phyloP scores from a whole-genome alignment of 2,329 filamentous ascomycete genomes.

The Colletotrichum zoysiae region DNA sequence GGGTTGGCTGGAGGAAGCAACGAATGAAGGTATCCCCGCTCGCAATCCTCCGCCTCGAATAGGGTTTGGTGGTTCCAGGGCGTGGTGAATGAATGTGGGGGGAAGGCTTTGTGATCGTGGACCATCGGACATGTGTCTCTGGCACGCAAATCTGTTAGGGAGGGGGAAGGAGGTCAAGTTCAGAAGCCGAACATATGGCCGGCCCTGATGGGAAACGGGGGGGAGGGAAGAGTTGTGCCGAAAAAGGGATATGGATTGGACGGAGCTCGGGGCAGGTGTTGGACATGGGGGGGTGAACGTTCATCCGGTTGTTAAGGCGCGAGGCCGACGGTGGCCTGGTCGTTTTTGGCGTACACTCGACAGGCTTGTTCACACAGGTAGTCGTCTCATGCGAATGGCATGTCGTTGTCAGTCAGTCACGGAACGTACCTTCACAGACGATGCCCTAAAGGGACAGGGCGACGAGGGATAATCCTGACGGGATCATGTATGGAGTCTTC shows the following conservation, averaged over 20 bases:
- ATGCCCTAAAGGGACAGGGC: constrained; percentile 23
- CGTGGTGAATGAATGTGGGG: constrained; percentile 55
- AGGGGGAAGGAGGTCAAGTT: constrained; percentile 40
- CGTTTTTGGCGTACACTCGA: background rate
- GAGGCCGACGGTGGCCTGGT: background rate
- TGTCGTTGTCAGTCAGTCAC: background rate
- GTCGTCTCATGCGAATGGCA: constrained; percentile 11
- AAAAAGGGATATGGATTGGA: constrained; percentile 38
- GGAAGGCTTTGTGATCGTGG: constrained; percentile 49
- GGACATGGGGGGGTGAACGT: constrained; percentile 26
- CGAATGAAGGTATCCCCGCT: constrained; percentile 76
- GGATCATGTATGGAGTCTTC: constrained; percentile 38
- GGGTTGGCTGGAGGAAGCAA: constrained; percentile 65
- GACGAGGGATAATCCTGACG: constrained; percentile 37
- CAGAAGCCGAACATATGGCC: constrained; percentile 46
- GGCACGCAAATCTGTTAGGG: constrained; percentile 59
- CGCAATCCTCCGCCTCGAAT: constrained; percentile 54
- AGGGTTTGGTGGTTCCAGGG: constrained; percentile 15
- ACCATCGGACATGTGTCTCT: constrained; percentile 47
- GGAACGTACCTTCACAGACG: constrained; percentile 42
- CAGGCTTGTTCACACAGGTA: background rate
- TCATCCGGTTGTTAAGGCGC: constrained; percentile 29
- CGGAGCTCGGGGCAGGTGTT: constrained; percentile 19
- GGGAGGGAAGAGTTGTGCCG: constrained; percentile 1
- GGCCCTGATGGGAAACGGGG: constrained; percentile 19